These are phyloP conservation scores for Coemansia sp. DNA, from an alignment of 192 early-diverging fungal genomes.

Conservation along the genomic window DNA sequence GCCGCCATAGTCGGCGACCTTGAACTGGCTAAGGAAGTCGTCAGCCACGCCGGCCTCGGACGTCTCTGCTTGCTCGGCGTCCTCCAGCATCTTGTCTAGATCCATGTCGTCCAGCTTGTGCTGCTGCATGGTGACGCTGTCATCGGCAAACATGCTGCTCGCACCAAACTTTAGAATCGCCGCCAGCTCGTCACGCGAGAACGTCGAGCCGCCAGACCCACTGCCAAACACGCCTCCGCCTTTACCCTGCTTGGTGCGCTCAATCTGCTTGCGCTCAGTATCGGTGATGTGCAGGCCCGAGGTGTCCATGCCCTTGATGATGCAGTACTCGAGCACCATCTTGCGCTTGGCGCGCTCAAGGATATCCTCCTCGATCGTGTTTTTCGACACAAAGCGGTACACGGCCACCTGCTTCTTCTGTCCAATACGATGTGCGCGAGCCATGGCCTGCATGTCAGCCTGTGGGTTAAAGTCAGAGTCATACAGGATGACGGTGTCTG, in stretches of 20 bases:
- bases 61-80: constrained; percentile 89
- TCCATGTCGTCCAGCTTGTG: constrained; percentile 91
- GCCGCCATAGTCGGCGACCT: constrained; percentile 82
- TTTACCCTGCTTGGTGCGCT: constrained; percentile 49
- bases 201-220: constrained; percentile 47
- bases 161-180: constrained; percentile 99
- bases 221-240: constrained; percentile 22
- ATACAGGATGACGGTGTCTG: constrained; percentile 97
- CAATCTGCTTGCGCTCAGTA: constrained; percentile 50
- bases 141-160: constrained; percentile 89
- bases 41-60: constrained; percentile 65
- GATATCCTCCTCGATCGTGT: constrained; percentile 97
- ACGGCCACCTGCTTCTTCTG: constrained; percentile 98
- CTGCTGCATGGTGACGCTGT: constrained; percentile 54
- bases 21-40: constrained; percentile 94
- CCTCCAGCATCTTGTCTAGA: constrained; percentile 93
- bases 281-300: constrained; percentile 70
- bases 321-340: constrained; percentile 99
- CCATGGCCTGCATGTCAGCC: constrained; percentile 97
- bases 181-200: constrained; percentile 85
- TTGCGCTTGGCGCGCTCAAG: constrained; percentile 98
- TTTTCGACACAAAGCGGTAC: constrained; percentile 95
- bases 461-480: constrained; percentile 95
- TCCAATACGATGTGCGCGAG: constrained; percentile 95
- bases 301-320: constrained; percentile 99